These are phyloP conservation scores for Hanseniaspora guilliermondii DNA, from an alignment of 805 yeast species.

Conservation along the genomic window DNA sequence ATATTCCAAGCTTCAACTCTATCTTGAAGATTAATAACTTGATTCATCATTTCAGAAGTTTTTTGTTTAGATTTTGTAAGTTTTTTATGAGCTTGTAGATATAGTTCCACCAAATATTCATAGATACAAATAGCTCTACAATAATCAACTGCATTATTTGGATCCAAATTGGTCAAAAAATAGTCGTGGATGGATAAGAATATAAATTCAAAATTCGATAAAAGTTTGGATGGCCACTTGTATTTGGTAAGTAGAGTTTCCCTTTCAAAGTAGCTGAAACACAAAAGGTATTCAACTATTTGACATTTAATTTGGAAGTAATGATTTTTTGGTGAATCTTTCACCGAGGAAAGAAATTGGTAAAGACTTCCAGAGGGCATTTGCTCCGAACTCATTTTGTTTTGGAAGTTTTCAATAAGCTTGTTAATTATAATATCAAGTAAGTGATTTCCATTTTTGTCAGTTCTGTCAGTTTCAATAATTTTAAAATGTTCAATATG, in stretches of 20 bases:
- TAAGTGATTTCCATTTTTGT: neutral
- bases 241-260: slow-evolving; percentile 27
- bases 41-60: slow-evolving; percentile 27
- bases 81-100: slow-evolving; percentile 29
- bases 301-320: slow-evolving; percentile 30
- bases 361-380: slow-evolving; percentile 17
- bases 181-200: slow-evolving; percentile 24
- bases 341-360: slow-evolving; percentile 23
- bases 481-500: slow-evolving; percentile 13
- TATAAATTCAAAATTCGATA: slow-evolving; percentile 26
- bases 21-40: slow-evolving; percentile 33
- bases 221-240: slow-evolving; percentile 31
- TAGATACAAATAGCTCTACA: slow-evolving; percentile 28
- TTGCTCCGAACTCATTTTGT: slow-evolving; percentile 16
- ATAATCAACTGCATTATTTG: slow-evolving; percentile 13
- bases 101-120: slow-evolving; percentile 36
- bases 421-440: neutral
- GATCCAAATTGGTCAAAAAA: slow-evolving; percentile 18
- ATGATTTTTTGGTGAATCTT: slow-evolving; percentile 23
- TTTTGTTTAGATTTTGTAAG: slow-evolving; percentile 26
- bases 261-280: slow-evolving; percentile 13
- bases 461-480: slow-evolving; percentile 21
- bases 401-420: slow-evolving; percentile 20
- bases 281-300: slow-evolving; percentile 23
- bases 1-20: slow-evolving; percentile 40